Evolutionary conservation across 202 grass and related monocot species (phyloP).

Genomic region (Panicum virgatum): DNA sequence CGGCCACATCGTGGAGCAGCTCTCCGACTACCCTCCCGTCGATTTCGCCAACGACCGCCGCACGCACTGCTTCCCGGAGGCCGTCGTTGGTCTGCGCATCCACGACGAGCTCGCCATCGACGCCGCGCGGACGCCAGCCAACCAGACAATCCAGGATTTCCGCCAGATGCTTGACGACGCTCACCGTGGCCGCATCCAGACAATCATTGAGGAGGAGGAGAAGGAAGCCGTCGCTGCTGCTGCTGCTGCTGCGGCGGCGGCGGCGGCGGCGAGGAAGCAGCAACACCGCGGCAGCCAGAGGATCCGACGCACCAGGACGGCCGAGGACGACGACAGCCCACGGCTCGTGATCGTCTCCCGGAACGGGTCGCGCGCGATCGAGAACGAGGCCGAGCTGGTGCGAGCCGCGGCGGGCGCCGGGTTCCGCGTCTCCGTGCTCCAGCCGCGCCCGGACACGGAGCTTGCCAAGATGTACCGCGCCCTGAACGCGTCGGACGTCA

Average conservation of each 20-base stretch:
- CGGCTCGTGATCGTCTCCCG: conserved; percentile 57
- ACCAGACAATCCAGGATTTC: conserved; percentile 56
- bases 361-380: conserved; percentile 57
- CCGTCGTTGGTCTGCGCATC: conserved; percentile 59
- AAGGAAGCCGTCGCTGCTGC: background rate
- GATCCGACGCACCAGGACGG: background rate
- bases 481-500: conserved; percentile 62
- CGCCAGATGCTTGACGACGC: conserved; percentile 65
- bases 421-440: conserved; percentile 56
- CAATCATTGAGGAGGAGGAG: conserved; percentile 39
- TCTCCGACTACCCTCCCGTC: conserved; percentile 60
- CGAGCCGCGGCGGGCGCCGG: conserved; percentile 33
- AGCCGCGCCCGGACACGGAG: conserved; percentile 55
- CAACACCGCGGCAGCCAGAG: background rate
- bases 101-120: conserved; percentile 75
- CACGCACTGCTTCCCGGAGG: conserved; percentile 76
- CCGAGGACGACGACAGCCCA: conserved; percentile 26
- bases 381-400: conserved; percentile 60
- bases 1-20: conserved; percentile 46
- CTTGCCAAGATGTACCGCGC: conserved; percentile 63
- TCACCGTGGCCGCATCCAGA: conserved; percentile 44
- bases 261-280: background rate
- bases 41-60: conserved; percentile 65
- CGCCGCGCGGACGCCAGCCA: conserved; percentile 25
- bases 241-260: background rate